phyloP scores from a whole-genome alignment of 306 rosid genomes.

The Medicago lupulina region DNA sequence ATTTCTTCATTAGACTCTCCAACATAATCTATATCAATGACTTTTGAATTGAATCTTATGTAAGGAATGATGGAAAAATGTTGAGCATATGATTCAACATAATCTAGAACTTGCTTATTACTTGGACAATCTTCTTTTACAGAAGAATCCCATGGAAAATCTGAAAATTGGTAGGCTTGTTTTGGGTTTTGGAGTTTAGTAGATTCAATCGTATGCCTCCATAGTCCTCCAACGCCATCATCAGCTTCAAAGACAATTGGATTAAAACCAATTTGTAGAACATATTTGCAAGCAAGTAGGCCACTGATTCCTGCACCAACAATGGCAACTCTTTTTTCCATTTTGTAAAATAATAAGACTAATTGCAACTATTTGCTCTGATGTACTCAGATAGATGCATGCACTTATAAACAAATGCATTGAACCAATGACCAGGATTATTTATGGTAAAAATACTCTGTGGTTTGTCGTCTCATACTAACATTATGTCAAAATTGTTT shows the following conservation, averaged over 20 bases:
- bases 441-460: too few relatives aligned
- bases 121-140: conserved; percentile 44
- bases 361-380: background rate
- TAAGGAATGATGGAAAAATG: conserved; percentile 46
- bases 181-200: conserved; percentile 56
- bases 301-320: conserved; percentile 66
- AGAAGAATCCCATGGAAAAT: conserved; percentile 63
- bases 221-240: conserved; percentile 55
- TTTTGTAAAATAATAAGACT: background rate
- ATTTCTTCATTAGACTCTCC: conserved; percentile 37
- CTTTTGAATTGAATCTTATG: conserved; percentile 54
- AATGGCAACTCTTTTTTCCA: conserved; percentile 53
- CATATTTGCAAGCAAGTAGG: conserved; percentile 51
- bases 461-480: too few relatives aligned
- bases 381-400: background rate
- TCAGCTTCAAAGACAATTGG: conserved; percentile 57
- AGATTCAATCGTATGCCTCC: conserved; percentile 52
- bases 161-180: conserved; percentile 40
- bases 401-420: too few relatives aligned
- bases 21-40: conserved; percentile 51
- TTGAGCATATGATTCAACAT: conserved; percentile 53
- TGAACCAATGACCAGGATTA: too few relatives aligned
- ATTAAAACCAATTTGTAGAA: conserved; percentile 46
- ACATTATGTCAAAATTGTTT: too few relatives aligned
- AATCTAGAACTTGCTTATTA: conserved; percentile 42